Conservation (phyloP, 306 rosid genomes). For the Astragalus glycyphyllos region DNA sequence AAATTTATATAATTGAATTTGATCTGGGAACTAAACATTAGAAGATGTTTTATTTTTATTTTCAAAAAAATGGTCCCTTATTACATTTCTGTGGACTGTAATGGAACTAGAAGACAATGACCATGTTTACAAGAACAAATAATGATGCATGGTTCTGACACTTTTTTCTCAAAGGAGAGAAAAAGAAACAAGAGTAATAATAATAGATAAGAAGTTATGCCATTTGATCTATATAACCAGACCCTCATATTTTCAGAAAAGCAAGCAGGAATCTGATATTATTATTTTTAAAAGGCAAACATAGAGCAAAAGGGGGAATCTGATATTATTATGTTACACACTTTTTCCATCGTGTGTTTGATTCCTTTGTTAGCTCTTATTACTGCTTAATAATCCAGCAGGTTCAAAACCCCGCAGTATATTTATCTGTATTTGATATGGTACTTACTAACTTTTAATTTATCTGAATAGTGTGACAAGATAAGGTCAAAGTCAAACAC, state of each 20-base stretch:
- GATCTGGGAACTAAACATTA: no score
- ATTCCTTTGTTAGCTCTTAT: conserved; percentile 10
- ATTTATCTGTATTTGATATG: neutral
- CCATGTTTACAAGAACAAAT: no score
- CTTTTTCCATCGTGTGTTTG: conserved; percentile 37
- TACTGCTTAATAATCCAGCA: neutral
- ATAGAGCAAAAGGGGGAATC: neutral
- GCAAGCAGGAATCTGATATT: conserved; percentile 22
- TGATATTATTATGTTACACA: neutral
- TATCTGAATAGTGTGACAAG: conserved; percentile 29
- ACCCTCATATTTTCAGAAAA: conserved; percentile 30
- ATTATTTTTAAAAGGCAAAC: neutral
- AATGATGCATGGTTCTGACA: no score
- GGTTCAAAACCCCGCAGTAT: neutral
- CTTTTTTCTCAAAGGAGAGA: neutral
- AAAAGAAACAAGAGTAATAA: neutral
- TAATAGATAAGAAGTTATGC: conserved; percentile 20
- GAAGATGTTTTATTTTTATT: no score
- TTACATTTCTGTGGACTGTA: no score
- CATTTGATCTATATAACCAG: conserved; percentile 9
- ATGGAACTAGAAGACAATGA: no score
- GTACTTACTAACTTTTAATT: neutral
- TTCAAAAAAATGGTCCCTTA: no score
- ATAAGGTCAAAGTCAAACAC: neutral
- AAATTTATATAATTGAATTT: no score